These are phyloP conservation scores for Rutstroemia sp. DNA, from an alignment of 2,329 filamentous ascomycete genomes.

Conservation along the genomic window DNA sequence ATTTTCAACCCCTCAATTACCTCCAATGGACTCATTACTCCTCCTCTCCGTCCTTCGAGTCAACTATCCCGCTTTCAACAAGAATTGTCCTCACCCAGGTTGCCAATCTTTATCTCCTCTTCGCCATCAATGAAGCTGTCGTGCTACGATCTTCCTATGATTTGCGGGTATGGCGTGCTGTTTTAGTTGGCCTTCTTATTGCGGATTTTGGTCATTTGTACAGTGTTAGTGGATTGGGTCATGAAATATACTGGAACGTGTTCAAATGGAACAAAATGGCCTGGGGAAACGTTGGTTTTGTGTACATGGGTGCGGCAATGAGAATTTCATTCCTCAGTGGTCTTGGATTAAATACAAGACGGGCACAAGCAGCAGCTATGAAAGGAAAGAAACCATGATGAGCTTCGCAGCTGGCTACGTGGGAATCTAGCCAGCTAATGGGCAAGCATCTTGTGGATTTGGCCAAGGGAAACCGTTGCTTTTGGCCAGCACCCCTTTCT, in stretches of 20 bases:
- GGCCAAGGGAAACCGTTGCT: no score
- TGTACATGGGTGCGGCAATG: slow-evolving; percentile 57
- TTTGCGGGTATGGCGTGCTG: slow-evolving; percentile 59
- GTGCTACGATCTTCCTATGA: slow-evolving; percentile 64
- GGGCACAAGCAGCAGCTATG: neutral
- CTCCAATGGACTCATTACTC: slow-evolving; percentile 52
- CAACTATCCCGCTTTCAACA: slow-evolving; percentile 47
- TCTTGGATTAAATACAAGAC: neutral
- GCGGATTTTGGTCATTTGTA: slow-evolving; percentile 74
- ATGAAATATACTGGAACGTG: slow-evolving; percentile 49
- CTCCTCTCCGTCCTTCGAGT: slow-evolving; percentile 17
- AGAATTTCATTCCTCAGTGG: slow-evolving; percentile 51
- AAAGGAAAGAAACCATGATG: no score
- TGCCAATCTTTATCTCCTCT: slow-evolving; percentile 70
- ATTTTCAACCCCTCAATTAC: slow-evolving; percentile 46
- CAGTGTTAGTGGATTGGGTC: slow-evolving; percentile 52
- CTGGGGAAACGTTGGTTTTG: slow-evolving; percentile 62
- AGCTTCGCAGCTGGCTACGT: no score
- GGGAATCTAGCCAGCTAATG: no score
- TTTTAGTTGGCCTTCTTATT: slow-evolving; percentile 60
- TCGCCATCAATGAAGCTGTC: slow-evolving; percentile 69
- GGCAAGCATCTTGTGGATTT: no score
- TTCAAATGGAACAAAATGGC: slow-evolving; percentile 59
- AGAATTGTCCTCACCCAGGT: slow-evolving; percentile 66
- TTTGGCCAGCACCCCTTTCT: no score